Percentiles rank a stretch among this genome's conserved stretches.
These are phyloP conservation scores for Fusarium cicatricum DNA, from an alignment of 2,329 filamentous ascomycete genomes.

Conservation along the genomic window DNA sequence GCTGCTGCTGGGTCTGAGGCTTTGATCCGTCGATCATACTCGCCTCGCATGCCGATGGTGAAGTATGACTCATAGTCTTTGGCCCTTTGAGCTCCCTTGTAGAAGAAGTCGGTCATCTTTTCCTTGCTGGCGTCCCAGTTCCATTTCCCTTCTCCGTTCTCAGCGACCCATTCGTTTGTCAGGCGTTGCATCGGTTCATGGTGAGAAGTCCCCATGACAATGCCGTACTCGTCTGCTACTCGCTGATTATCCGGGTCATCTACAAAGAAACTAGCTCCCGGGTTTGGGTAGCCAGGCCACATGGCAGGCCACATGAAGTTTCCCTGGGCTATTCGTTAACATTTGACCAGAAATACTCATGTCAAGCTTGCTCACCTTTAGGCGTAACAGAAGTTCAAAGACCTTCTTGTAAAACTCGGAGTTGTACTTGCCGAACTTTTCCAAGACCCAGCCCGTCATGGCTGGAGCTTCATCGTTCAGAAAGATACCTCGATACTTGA, in stretches of 20 bases:
- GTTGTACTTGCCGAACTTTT: constrained; percentile 59
- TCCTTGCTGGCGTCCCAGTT: constrained; percentile 26
- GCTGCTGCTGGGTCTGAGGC: constrained; percentile 22
- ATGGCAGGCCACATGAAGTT: constrained; percentile 75
- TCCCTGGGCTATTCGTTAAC: constrained; percentile 47
- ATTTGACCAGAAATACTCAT: too few relatives aligned
- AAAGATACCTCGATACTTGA: constrained; percentile 69
- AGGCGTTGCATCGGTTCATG: constrained; percentile 31
- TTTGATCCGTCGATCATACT: constrained; percentile 22
- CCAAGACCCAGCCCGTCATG: constrained; percentile 64
- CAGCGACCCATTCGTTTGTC: constrained; percentile 26
- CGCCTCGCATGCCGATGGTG: constrained; percentile 25
- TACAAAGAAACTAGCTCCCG: constrained; percentile 66
- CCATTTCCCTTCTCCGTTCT: constrained; percentile 24
- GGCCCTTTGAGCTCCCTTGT: constrained; percentile 15
- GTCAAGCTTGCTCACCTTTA: constrained; percentile 15
- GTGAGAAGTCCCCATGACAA: constrained; percentile 25
- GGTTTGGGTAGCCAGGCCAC: constrained; percentile 62
- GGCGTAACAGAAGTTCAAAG: constrained; percentile 61
- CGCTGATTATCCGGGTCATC: constrained; percentile 67
- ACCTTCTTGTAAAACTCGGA: constrained; percentile 67
- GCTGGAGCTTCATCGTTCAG: constrained; percentile 61
- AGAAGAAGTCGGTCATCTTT: constrained; percentile 23
- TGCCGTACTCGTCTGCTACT: constrained; percentile 57
- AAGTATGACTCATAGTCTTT: constrained; percentile 23